Evolutionary conservation across 352 stramenopile species (phyloP).

Genomic region (Thraustochytrium striatum): DNA sequence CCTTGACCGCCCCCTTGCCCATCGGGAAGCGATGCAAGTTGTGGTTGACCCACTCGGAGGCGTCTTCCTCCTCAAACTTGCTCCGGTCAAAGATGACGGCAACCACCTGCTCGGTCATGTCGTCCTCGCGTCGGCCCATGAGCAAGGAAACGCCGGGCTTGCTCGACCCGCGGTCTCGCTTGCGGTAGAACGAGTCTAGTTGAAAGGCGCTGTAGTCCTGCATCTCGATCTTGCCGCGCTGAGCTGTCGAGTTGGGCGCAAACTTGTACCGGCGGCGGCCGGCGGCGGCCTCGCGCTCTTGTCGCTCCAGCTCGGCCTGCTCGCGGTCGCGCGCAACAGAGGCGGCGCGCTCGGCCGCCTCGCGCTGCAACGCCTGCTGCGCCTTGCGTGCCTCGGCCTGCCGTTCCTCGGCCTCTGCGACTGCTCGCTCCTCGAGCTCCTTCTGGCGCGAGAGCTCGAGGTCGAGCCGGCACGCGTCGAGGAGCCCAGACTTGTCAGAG

Average conservation of each 20-base stretch:
- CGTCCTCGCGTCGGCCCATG: constrained; percentile 36
- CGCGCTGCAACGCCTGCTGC: not conserved
- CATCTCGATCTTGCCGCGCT: constrained; percentile 21
- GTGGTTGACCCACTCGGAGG: constrained; percentile 16
- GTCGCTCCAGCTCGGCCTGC: not conserved
- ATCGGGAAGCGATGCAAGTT: constrained; percentile 25
- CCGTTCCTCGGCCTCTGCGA: not conserved
- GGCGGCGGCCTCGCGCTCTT: not conserved
- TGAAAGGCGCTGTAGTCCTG: constrained; percentile 29
- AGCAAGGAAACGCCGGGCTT: constrained; percentile 40
- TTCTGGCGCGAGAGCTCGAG: not conserved
- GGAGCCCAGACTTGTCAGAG: not conserved
- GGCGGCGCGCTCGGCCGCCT: not conserved
- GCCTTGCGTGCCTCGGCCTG: not conserved
- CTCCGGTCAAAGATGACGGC: constrained; percentile 25
- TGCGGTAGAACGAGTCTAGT: constrained; percentile 42
- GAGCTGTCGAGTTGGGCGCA: constrained; percentile 1
- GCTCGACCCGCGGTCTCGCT: constrained; percentile 20
- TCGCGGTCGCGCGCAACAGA: not conserved
- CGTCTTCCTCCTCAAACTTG: constrained; percentile 9
- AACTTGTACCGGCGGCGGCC: not conserved
- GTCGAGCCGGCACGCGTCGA: constrained; percentile 7
- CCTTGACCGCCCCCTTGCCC: not conserved
- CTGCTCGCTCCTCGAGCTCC: not conserved
- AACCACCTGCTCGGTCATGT: constrained; percentile 36